A percentile compares a stretch with the other conserved stretches of the same genome.
Evolutionary conservation across 352 stramenopile genomes (phyloP).

Genomic region (Stephanocyclus meneghinianus): DNA sequence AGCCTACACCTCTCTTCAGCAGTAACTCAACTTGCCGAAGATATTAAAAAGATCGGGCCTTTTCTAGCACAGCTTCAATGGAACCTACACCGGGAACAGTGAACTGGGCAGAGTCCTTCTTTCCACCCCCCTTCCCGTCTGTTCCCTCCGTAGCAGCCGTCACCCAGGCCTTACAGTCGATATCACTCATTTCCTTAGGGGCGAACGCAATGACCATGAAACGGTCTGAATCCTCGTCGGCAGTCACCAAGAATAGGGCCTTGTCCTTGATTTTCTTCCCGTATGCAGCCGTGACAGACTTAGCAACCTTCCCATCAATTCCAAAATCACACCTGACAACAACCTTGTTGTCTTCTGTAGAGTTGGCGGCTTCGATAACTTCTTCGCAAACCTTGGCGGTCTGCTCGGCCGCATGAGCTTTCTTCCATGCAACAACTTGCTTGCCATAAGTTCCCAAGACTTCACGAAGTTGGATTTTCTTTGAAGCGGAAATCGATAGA

Average conservation of each 20-base stretch:
- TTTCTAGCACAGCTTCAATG: conserved; percentile 65
- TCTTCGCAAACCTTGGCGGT: conserved; percentile 67
- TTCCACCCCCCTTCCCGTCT: conserved; percentile 92
- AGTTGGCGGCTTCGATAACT: conserved; percentile 58
- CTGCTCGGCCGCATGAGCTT: conserved; percentile 69
- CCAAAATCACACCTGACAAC: conserved; percentile 92
- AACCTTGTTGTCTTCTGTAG: conserved; percentile 83
- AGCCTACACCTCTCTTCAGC: not conserved
- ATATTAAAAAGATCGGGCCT: conserved; percentile 56
- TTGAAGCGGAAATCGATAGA: conserved; percentile 78
- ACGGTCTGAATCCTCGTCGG: conserved; percentile 88
- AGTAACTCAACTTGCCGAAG: too few species aligned
- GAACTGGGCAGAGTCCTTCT: conserved; percentile 82
- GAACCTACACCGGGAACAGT: conserved; percentile 60
- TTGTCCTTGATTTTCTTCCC: conserved; percentile 92
- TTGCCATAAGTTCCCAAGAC: conserved; percentile 55
- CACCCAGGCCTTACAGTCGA: conserved; percentile 90
- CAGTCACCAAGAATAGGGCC: conserved; percentile 86
- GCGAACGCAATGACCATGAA: conserved; percentile 73
- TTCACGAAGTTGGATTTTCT: conserved; percentile 75
- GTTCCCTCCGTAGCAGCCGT: conserved; percentile 89
- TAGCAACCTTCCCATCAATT: conserved; percentile 92
- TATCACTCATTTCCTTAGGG: conserved; percentile 83
- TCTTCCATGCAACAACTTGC: conserved; percentile 76
- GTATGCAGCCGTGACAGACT: conserved; percentile 87